A percentile compares a stretch with the other conserved stretches of the same genome.
These are phyloP conservation scores for Erythrobasidium yunnanense DNA, from an alignment of 768 basidiomycete genomes.

Conservation along the genomic window DNA sequence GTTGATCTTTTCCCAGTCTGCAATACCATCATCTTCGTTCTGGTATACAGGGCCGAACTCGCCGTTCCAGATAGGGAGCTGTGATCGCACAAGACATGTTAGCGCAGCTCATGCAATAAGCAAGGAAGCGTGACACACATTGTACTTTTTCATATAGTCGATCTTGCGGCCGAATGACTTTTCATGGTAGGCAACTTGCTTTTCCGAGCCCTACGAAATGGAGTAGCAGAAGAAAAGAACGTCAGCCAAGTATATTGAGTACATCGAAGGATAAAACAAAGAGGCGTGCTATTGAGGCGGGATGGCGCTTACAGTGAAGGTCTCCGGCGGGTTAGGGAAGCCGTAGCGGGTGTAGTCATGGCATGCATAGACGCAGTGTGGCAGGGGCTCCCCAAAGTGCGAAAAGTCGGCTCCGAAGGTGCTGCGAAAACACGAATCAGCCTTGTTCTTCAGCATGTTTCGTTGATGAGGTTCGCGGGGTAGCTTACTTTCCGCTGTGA, in stretches of 20 bases:
- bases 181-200: neutral
- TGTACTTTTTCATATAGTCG: neutral
- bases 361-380: neutral
- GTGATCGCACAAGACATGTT: neutral
- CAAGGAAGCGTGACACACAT: neutral
- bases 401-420: neutral
- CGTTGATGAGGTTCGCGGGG: too few relatives aligned
- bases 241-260: too few relatives aligned
- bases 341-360: conserved; percentile 7
- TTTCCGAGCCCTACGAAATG: neutral
- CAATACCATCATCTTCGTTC: neutral
- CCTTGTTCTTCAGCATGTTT: too few relatives aligned
- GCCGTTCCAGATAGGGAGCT: conserved; percentile 2
- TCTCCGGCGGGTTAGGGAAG: neutral
- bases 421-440: neutral
- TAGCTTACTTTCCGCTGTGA: neutral
- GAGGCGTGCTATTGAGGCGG: too few relatives aligned
- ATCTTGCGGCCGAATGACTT: neutral
- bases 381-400: neutral
- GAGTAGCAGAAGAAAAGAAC: too few relatives aligned
- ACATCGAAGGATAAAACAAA: too few relatives aligned
- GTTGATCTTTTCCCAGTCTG: conserved; percentile 2
- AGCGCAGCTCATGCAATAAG: neutral
- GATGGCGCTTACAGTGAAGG: neutral
- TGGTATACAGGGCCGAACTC: neutral